These are phyloP conservation scores for Pulveroboletus sp. DNA, from an alignment of 1,284 basidiomycete species.

Conservation along the genomic window DNA sequence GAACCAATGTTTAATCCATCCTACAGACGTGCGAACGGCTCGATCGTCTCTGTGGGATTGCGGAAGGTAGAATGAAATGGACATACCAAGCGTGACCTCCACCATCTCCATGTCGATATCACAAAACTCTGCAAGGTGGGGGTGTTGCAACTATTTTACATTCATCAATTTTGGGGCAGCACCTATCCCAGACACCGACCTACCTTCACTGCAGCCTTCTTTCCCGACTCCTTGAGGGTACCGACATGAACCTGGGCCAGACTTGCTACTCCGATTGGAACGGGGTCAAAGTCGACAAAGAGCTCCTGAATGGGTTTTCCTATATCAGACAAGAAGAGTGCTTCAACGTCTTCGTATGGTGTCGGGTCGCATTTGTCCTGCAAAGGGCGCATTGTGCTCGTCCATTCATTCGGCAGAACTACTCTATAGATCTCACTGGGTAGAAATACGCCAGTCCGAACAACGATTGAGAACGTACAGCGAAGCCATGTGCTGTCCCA, in stretches of 20 bases:
- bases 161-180: constrained; percentile 2
- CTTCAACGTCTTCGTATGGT: constrained; percentile 66
- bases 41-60: not conserved
- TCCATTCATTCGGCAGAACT: constrained; percentile 84
- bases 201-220: constrained; percentile 89
- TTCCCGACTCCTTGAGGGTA: constrained; percentile 68
- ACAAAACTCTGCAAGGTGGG: constrained; percentile 91
- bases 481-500: constrained; percentile 88
- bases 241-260: constrained; percentile 95
- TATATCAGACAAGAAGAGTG: constrained; percentile 73
- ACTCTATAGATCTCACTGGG: constrained; percentile 35
- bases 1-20: constrained; percentile 88
- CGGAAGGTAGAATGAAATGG: not conserved
- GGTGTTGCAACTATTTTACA: constrained; percentile 78
- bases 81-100: constrained; percentile 72
- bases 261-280: constrained; percentile 94
- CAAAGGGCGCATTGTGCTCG: constrained; percentile 62
- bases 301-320: constrained; percentile 63
- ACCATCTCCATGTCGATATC: constrained; percentile 85
- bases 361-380: constrained; percentile 88
- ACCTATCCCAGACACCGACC: constrained; percentile 9
- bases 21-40: constrained; percentile 35
- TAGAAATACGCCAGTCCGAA: not conserved
- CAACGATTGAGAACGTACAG: constrained; percentile 43
- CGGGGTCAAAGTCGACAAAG: constrained; percentile 83